phyloP scores from a whole-genome alignment of 345 rosid species.

The Euphorbia pulcherrima region DNA sequence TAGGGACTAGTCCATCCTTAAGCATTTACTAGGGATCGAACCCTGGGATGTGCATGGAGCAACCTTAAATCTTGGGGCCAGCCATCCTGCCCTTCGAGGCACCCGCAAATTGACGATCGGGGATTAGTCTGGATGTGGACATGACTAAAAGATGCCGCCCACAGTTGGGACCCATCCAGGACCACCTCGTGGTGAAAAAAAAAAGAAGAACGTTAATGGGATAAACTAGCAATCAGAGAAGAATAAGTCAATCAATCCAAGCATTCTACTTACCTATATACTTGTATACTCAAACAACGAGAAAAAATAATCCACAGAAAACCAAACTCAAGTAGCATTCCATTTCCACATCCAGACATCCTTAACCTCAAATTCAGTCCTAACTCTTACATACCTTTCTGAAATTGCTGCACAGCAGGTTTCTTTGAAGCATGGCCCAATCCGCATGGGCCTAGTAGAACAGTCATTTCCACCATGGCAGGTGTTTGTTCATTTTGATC shows the following conservation, averaged over 20 bases:
- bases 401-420: constrained; percentile 58
- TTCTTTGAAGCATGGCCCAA: constrained; percentile 91
- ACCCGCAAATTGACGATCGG: too few species aligned
- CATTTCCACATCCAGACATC: constrained; percentile 1
- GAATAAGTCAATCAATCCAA: constrained; percentile 3
- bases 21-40: too few species aligned
- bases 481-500: constrained; percentile 79
- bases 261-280: constrained; percentile 30
- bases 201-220: constrained; percentile 23
- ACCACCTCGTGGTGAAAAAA: too few species aligned
- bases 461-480: constrained; percentile 95
- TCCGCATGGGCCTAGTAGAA: constrained; percentile 86
- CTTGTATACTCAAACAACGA: not conserved
- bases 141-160: too few species aligned
- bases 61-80: too few species aligned
- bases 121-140: too few species aligned
- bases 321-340: constrained; percentile 5
- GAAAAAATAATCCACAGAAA: not conserved
- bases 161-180: too few species aligned
- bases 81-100: too few species aligned
- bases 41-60: too few species aligned
- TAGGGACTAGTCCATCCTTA: too few species aligned
- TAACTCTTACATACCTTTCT: constrained; percentile 49
- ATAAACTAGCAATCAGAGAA: constrained; percentile 22
- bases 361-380: not conserved